Conservation (phyloP, 1,284 basidiomycete species). For the Leccinum olivaceoglutinosum region DNA sequence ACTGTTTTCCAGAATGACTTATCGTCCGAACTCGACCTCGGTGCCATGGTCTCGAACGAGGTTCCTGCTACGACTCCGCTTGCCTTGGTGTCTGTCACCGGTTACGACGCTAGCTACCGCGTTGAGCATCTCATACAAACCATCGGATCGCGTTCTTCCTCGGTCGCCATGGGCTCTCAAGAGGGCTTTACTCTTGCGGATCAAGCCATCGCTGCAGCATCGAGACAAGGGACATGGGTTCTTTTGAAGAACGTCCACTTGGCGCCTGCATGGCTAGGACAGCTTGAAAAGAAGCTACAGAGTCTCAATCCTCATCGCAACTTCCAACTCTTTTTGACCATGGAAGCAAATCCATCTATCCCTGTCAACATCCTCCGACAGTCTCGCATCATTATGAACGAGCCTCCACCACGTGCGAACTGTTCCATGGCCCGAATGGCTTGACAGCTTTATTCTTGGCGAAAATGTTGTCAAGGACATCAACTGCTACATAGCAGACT, state of each 20-base stretch:
- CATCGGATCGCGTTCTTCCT: slow-evolving; percentile 69
- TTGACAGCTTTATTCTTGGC: slow-evolving; percentile 30
- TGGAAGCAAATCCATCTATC: slow-evolving; percentile 91
- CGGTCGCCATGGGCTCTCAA: slow-evolving; percentile 97
- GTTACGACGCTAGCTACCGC: slow-evolving; percentile 95
- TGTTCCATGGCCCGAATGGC: slow-evolving; percentile 36
- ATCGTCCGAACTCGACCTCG: slow-evolving; percentile 73
- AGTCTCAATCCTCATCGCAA: slow-evolving; percentile 81
- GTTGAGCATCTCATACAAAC: slow-evolving; percentile 86
- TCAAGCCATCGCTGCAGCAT: slow-evolving; percentile 87
- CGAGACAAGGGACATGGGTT: slow-evolving; percentile 90
- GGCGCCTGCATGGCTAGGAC: slow-evolving; percentile 89
- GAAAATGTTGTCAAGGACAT: no score
- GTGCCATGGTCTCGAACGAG: slow-evolving; percentile 72
- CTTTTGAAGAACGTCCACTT: slow-evolving; percentile 95
- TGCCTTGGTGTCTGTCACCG: slow-evolving; percentile 88
- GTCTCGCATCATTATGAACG: slow-evolving; percentile 95
- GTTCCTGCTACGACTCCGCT: slow-evolving; percentile 78
- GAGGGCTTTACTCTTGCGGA: slow-evolving; percentile 95
- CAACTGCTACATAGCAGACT: slow-evolving; percentile 23
- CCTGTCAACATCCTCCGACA: slow-evolving; percentile 94
- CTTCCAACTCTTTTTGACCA: slow-evolving; percentile 94
- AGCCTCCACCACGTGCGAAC: slow-evolving; percentile 68
- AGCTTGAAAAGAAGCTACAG: slow-evolving; percentile 94
- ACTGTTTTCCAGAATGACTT: slow-evolving; percentile 78